phyloP scores from a whole-genome alignment of 495 filamentous ascomycete species.

The Cryomyces minteri region DNA sequence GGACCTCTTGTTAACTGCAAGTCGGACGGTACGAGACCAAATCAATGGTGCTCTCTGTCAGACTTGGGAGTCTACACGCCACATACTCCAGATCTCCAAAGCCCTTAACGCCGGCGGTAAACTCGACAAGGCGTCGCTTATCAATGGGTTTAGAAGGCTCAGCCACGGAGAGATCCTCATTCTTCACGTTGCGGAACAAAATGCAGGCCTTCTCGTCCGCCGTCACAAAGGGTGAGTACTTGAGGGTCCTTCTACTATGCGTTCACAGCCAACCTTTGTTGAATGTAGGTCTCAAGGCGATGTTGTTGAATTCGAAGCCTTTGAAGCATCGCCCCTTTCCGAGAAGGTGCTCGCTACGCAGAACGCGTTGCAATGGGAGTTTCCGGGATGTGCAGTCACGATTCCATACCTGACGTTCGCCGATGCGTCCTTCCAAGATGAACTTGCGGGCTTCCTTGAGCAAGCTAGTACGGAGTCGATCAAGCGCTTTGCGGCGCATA shows the following conservation, averaged over 20 bases:
- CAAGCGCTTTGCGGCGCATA: constrained; percentile 29
- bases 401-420: constrained; percentile 20
- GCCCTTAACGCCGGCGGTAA: constrained; percentile 16
- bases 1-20: constrained; percentile 19
- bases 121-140: constrained; percentile 21
- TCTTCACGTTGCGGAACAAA: constrained; percentile 32
- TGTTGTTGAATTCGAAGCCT: constrained; percentile 30
- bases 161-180: constrained; percentile 20
- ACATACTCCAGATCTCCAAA: constrained; percentile 17
- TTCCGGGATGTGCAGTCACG: constrained; percentile 24
- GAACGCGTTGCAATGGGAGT: constrained; percentile 28
- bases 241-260: neutral
- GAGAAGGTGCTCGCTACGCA: constrained; percentile 26
- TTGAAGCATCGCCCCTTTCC: constrained; percentile 33
- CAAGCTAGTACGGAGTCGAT: constrained; percentile 36
- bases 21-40: constrained; percentile 9
- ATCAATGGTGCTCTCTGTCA: constrained; percentile 6
- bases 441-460: constrained; percentile 35
- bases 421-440: constrained; percentile 26
- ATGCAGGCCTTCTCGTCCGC: constrained; percentile 34
- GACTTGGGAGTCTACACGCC: constrained; percentile 16
- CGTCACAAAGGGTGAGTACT: constrained; percentile 21
- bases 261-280: neutral
- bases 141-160: constrained; percentile 19
- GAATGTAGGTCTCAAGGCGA: constrained; percentile 3